A percentile compares a stretch with the other conserved stretches of the same genome.
These are phyloP conservation scores for Trametes cinnabarina DNA, from an alignment of 768 basidiomycete species.

Conservation along the genomic window DNA sequence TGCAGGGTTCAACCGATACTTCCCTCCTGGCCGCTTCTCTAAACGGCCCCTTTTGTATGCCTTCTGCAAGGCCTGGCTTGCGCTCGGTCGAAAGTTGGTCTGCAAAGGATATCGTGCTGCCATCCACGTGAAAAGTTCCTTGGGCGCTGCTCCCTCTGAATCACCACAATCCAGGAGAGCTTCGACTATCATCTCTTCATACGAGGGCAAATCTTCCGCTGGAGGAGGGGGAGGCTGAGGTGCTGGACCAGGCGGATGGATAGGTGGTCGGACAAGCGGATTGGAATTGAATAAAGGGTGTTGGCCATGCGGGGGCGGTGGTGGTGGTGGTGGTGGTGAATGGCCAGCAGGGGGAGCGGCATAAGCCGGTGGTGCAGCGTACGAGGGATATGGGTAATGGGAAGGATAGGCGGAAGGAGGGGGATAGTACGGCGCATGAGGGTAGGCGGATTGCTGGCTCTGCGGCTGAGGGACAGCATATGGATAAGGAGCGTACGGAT, in stretches of 20 bases:
- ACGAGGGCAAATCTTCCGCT: conserved; percentile 70
- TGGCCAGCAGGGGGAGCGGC: conserved; percentile 34
- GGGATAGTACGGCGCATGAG: conserved; percentile 66
- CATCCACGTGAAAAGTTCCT: conserved; percentile 83
- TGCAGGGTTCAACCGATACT: conserved; percentile 69
- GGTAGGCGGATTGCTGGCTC: conserved; percentile 50
- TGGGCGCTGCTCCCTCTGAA: conserved; percentile 78
- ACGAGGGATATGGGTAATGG: conserved; percentile 34
- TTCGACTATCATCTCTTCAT: conserved; percentile 90
- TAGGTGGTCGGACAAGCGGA: conserved; percentile 30
- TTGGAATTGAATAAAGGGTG: conserved; percentile 25
- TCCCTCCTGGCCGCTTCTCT: conserved; percentile 69
- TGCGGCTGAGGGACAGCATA: conserved; percentile 34
- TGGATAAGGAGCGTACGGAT: conserved; percentile 57
- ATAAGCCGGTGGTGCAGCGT: conserved; percentile 30
- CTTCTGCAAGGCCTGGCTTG: conserved; percentile 86
- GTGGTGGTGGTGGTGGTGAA: conserved; percentile 35
- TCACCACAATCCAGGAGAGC: conserved; percentile 66
- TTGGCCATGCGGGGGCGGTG: conserved; percentile 30
- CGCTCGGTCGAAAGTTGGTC: conserved; percentile 86
- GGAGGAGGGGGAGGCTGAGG: conserved; percentile 28
- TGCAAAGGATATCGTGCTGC: conserved; percentile 76
- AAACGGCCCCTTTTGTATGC: conserved; percentile 80
- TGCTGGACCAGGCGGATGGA: conserved; percentile 29
- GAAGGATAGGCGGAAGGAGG: conserved; percentile 45